Evolutionary conservation across 345 rosid genomes (phyloP).

Genomic region (Salix udensis): DNA sequence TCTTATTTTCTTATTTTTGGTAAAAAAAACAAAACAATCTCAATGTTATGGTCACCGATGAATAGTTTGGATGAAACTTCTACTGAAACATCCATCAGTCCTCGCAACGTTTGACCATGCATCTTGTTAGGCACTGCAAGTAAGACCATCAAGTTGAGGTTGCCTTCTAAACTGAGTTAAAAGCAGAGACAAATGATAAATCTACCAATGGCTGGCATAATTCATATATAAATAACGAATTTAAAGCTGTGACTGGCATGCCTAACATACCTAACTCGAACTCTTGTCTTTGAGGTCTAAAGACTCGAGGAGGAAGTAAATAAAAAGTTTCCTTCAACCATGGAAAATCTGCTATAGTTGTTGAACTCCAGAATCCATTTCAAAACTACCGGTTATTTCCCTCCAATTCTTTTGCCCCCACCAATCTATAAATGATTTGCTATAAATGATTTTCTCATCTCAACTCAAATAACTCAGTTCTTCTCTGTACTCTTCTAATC

Average conservation of each 20-base stretch:
- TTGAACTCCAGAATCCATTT: slow-evolving; percentile 42
- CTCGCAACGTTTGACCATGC: background rate
- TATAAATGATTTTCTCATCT: slow-evolving; percentile 11
- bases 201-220: background rate
- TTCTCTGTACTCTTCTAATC: background rate
- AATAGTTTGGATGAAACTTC: background rate
- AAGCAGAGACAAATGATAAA: background rate
- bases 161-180: background rate
- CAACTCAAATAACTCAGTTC: background rate
- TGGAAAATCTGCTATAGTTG: slow-evolving; percentile 30
- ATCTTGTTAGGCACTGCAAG: background rate
- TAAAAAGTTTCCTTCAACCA: slow-evolving; percentile 5
- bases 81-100: background rate
- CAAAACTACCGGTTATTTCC: slow-evolving; percentile 25
- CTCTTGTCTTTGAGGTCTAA: background rate
- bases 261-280: slow-evolving; percentile 25
- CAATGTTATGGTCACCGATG: background rate
- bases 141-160: background rate
- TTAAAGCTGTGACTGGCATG: slow-evolving; percentile 1
- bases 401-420: slow-evolving; percentile 11
- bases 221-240: background rate
- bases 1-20: no score
- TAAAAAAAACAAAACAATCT: no score
- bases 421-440: slow-evolving; percentile 16
- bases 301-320: background rate